phyloP scores from a whole-genome alignment of 352 stramenopile species.

The Globisporangium parvum region DNA sequence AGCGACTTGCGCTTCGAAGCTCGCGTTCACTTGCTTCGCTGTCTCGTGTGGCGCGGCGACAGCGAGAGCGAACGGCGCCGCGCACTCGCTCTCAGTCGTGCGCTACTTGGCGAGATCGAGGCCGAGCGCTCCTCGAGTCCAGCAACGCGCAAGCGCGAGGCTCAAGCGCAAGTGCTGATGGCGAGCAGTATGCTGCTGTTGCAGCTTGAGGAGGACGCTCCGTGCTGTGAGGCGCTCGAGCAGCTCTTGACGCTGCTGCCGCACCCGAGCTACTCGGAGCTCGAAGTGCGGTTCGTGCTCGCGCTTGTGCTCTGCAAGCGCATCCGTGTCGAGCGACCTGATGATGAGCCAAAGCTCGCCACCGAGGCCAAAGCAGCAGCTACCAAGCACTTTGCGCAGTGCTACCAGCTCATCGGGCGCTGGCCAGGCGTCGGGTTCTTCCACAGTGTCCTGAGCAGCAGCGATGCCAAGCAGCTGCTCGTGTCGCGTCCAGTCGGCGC shows the following conservation, averaged over 20 bases:
- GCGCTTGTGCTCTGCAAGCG: conserved; percentile 15
- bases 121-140: background rate
- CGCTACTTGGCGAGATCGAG: background rate
- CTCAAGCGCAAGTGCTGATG: conserved; percentile 31
- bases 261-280: conserved; percentile 15
- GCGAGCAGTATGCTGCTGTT: conserved; percentile 36
- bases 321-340: conserved; percentile 7
- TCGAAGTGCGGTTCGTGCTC: conserved; percentile 34
- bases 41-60: conserved; percentile 31
- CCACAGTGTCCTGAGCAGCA: conserved; percentile 25
- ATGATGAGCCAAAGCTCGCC: conserved; percentile 1
- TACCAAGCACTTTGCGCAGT: conserved; percentile 21
- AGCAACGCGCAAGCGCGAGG: background rate
- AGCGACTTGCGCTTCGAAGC: conserved; percentile 19
- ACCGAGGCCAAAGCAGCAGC: background rate
- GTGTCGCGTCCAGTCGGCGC: conserved; percentile 23
- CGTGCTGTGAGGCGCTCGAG: conserved; percentile 17
- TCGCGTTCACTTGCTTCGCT: conserved; percentile 28
- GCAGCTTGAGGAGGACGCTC: conserved; percentile 13
- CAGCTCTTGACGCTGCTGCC: conserved; percentile 15
- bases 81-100: background rate
- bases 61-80: conserved; percentile 12
- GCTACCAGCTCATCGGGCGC: conserved; percentile 45
- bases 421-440: conserved; percentile 52
- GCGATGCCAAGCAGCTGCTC: conserved; percentile 25